Evolutionary conservation across 148 eudicot species (phyloP).

Genomic region (Camellia sinensis): DNA sequence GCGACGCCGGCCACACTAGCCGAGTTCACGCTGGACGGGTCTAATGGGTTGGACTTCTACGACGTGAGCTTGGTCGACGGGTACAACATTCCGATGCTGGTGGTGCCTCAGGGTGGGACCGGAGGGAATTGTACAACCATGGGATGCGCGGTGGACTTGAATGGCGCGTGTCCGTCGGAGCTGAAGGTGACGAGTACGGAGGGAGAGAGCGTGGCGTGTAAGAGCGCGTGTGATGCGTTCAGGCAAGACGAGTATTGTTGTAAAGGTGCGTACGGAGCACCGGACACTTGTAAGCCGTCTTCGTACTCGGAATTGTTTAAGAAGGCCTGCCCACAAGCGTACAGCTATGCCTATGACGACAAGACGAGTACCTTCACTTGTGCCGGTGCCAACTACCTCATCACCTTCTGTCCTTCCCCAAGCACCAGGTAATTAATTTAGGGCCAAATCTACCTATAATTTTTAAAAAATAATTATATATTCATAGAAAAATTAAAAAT

Average conservation of each 20-base stretch:
- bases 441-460: too few species aligned
- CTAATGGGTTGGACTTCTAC: conserved; percentile 54
- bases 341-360: conserved; percentile 87
- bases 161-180: conserved; percentile 51
- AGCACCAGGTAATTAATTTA: conserved; percentile 49
- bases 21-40: conserved; percentile 59
- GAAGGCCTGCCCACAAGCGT: conserved; percentile 73
- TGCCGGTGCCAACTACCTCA: conserved; percentile 52
- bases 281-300: conserved; percentile 68
- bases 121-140: conserved; percentile 56
- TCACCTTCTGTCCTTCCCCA: conserved; percentile 71
- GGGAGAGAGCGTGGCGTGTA: conserved; percentile 37
- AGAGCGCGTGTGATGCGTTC: conserved; percentile 64
- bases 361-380: conserved; percentile 77
- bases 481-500: too few species aligned
- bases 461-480: too few species aligned
- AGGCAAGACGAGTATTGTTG: conserved; percentile 48
- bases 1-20: conserved; percentile 66
- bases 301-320: conserved; percentile 61
- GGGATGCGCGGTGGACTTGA: conserved; percentile 50
- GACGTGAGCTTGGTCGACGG: conserved; percentile 88
- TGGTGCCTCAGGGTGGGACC: conserved; percentile 50
- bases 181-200: conserved; percentile 29
- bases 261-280: conserved; percentile 54
- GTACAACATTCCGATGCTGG: conserved; percentile 69